These are phyloP conservation scores for Phytophthora ohioensis DNA, from an alignment of 352 stramenopile species.

Conservation along the genomic window DNA sequence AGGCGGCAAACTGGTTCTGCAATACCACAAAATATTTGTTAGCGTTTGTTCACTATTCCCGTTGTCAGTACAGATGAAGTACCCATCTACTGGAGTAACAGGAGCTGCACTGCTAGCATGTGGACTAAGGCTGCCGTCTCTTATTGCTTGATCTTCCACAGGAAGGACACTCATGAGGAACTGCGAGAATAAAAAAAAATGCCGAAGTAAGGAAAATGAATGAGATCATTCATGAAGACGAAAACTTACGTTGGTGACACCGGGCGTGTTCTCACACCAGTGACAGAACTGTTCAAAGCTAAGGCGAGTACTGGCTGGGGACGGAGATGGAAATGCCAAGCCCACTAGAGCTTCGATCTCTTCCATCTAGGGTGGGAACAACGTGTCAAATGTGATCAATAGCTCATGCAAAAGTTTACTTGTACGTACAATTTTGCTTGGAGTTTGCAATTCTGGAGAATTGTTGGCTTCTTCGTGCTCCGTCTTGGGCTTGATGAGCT, in stretches of 20 bases:
- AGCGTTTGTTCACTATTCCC: slow-evolving; percentile 1
- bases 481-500: slow-evolving; percentile 59
- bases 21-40: slow-evolving; percentile 9
- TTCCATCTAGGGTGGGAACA: slow-evolving; percentile 47
- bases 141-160: slow-evolving; percentile 54
- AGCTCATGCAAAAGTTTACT: background rate
- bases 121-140: slow-evolving; percentile 15
- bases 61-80: slow-evolving; percentile 5
- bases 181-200: slow-evolving; percentile 30
- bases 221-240: background rate
- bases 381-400: background rate
- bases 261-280: slow-evolving; percentile 86
- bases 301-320: slow-evolving; percentile 62
- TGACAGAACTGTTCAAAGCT: slow-evolving; percentile 90
- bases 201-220: background rate
- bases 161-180: slow-evolving; percentile 85
- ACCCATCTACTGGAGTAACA: slow-evolving; percentile 51
- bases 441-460: slow-evolving; percentile 18
- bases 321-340: slow-evolving; percentile 62
- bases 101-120: slow-evolving; percentile 19
- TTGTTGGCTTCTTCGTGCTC: slow-evolving; percentile 23
- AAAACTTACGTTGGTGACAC: slow-evolving; percentile 69
- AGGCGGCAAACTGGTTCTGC: slow-evolving; percentile 19
- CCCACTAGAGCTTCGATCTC: slow-evolving; percentile 89
- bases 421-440: slow-evolving; percentile 37